Evolutionary conservation across 2,329 filamentous ascomycete genomes (phyloP), one percentile per base, ranked within the genome.

Genomic region (Ceratocystis harringtonii): DNA sequence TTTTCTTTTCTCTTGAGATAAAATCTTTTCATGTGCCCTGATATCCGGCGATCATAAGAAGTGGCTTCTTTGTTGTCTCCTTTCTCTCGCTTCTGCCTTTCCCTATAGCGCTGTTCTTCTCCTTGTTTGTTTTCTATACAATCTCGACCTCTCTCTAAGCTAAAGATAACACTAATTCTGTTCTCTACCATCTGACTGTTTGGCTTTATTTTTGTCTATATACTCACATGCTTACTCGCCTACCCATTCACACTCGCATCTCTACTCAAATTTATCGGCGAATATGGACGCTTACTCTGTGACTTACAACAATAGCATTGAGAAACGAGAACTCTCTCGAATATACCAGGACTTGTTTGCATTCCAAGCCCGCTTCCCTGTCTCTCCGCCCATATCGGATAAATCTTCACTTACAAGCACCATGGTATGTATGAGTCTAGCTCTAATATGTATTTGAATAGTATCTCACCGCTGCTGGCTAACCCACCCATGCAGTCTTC

Each of bases 241-340:
- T 19, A 15, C 25, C 4, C 5, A 45, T 62, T 10, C 17, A 19
- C 45, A 6, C 17, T 28, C 4, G 19, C 44, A 48, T n/a, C 10
- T 36, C 43, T 12, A 17, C 43, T 58, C 32, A 5, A 48, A 28
- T 30, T 28, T 17, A 58, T 22, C 41, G 17, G n/a, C 48, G 1
- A 63, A 22, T 28, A 68, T 68, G 66, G 66, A 68, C 48, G 64
- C 66, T 36, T 65, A 66, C 52, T 68, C 66, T 17, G 62, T 68
- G 7, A 66, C 64, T 17, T 60, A 62, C 12, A 63, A 65, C 36
- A 58, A 60, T n/a, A 64, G 52, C 52, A n/a, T 55, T 6, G 63
- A 67, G 6, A 64, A 66, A 62, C 63, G 63, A 19, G 52, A 60
- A 5, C 41, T 41, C 5, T 68, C 66, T 1, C 45, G 64, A 22